These are phyloP conservation scores for Angomonas ambiguus DNA, from an alignment of 208 protist species.

Conservation along the genomic window DNA sequence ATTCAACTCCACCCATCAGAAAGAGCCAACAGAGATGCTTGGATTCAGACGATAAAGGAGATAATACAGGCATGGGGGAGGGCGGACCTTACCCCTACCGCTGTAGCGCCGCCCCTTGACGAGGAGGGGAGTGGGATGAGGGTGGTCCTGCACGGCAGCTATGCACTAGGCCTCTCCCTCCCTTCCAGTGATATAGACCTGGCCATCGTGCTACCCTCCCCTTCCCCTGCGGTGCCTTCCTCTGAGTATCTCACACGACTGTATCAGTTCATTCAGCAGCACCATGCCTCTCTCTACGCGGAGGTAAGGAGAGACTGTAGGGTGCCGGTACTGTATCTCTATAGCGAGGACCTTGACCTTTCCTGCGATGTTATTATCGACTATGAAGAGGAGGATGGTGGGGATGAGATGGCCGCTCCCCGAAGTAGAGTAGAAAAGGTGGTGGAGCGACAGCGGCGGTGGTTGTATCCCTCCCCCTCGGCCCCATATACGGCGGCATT, in stretches of 20 bases:
- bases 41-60: background rate
- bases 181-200: slow-evolving; percentile 57
- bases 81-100: background rate
- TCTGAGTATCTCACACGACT: background rate
- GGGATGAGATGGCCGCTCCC: background rate
- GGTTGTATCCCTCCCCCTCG: slow-evolving; percentile 24
- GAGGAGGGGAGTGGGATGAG: background rate
- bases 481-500: slow-evolving; percentile 8
- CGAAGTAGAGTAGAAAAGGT: slow-evolving; percentile 22
- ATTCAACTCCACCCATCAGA: slow-evolving; percentile 25
- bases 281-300: background rate
- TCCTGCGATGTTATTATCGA: background rate
- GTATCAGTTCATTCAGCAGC: background rate
- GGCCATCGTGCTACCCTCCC: slow-evolving; percentile 14
- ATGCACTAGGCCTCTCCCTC: slow-evolving; percentile 50
- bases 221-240: background rate
- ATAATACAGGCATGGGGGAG: background rate
- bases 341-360: background rate
- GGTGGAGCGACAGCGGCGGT: slow-evolving; percentile 31
- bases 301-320: background rate
- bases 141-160: slow-evolving; percentile 60
- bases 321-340: background rate
- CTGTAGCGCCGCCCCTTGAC: background rate
- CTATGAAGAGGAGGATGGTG: background rate
- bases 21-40: background rate